Percentiles rank a stretch among this genome's conserved stretches.
phyloP scores from a whole-genome alignment of 2,329 filamentous ascomycete species.

The Phialophora chinensis region DNA sequence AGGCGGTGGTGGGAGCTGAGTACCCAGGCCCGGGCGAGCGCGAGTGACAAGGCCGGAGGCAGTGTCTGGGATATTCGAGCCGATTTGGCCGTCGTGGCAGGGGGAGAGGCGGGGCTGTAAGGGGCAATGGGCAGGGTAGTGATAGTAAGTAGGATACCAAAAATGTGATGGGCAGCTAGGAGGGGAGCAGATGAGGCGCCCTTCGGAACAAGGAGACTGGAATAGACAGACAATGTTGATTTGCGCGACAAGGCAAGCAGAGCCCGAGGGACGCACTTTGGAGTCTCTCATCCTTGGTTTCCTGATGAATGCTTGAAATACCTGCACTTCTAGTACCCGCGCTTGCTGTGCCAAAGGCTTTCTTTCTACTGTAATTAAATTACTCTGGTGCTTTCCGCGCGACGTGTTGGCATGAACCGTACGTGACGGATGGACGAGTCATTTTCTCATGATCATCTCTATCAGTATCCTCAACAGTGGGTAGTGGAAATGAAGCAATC shows the following conservation, averaged over 20 bases:
- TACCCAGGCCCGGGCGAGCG: constrained; percentile 72
- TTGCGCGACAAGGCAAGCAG: too few species aligned
- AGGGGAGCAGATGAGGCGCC: too few species aligned
- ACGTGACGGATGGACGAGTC: neutral
- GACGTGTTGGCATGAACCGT: neutral
- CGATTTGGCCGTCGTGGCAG: constrained; percentile 71
- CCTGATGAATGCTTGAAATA: too few species aligned
- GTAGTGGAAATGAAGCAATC: neutral
- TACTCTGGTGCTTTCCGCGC: neutral
- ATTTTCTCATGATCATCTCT: neutral
- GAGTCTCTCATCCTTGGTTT: too few species aligned
- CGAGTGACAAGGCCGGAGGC: constrained; percentile 72
- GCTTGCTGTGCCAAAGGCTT: neutral
- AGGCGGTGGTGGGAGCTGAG: constrained; percentile 77
- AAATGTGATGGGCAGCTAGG: neutral
- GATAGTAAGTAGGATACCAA: neutral
- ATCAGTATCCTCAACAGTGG: neutral
- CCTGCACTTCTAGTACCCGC: neutral
- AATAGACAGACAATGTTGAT: too few species aligned
- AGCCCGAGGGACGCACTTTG: too few species aligned
- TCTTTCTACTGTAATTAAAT: neutral
- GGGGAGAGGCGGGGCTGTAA: constrained; percentile 60
- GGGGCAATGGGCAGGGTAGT: neutral
- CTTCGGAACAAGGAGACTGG: too few species aligned
- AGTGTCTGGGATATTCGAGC: constrained; percentile 70